phyloP scores from a whole-genome alignment of 108 stramenopile genomes.

The Discostella stelligeroides region DNA sequence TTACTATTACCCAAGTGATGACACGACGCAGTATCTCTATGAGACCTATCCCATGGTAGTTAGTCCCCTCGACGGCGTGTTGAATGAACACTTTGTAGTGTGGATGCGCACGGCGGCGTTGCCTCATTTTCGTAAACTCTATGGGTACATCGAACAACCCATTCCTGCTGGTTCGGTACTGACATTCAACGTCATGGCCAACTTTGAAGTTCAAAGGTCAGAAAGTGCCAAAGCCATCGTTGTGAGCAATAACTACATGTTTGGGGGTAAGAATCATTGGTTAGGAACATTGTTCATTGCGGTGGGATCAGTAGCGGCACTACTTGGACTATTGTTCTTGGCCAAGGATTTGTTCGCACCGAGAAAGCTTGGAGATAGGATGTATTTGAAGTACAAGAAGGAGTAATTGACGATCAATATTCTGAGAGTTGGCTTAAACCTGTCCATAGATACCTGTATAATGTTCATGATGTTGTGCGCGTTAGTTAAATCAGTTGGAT shows the following conservation, averaged over 20 bases:
- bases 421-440: neutral
- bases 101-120: slow-evolving; percentile 98
- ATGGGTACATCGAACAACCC: slow-evolving; percentile 90
- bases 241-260: slow-evolving; percentile 74
- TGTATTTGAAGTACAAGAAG: slow-evolving; percentile 91
- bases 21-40: slow-evolving; percentile 82
- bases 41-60: slow-evolving; percentile 84
- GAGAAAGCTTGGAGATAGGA: slow-evolving; percentile 84
- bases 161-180: slow-evolving; percentile 75
- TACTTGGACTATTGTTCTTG: slow-evolving; percentile 80
- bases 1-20: slow-evolving; percentile 90
- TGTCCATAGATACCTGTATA: neutral
- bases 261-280: slow-evolving; percentile 92
- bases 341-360: slow-evolving; percentile 82
- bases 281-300: slow-evolving; percentile 82
- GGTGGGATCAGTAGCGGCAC: slow-evolving; percentile 81
- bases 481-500: neutral
- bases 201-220: slow-evolving; percentile 90
- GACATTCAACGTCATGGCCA: slow-evolving; percentile 76
- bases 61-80: slow-evolving; percentile 89
- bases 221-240: slow-evolving; percentile 87
- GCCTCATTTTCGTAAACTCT: slow-evolving; percentile 95
- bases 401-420: slow-evolving; percentile 42
- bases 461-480: neutral
- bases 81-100: slow-evolving; percentile 97